A percentile compares a stretch with the other conserved stretches of the same genome.
Conservation (phyloP, 352 stramenopile species). For the Phytophthora meadii region DNA sequence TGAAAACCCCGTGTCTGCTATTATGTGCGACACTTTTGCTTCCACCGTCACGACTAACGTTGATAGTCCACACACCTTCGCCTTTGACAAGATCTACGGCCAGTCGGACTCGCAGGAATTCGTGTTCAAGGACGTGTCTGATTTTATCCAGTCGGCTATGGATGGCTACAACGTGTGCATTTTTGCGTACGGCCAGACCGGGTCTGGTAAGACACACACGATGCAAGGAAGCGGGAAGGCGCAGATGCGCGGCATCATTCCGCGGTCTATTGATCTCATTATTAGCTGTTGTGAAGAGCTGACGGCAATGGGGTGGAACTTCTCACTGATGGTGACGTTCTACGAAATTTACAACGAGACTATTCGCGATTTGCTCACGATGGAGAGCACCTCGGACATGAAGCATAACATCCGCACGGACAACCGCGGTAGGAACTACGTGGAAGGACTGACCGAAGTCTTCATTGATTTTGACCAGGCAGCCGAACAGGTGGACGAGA, state of each 20-base stretch:
- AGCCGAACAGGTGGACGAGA: slow-evolving; percentile 87
- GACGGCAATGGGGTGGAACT: slow-evolving; percentile 93
- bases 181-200: slow-evolving; percentile 98
- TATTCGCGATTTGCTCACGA: slow-evolving; percentile 97
- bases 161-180: slow-evolving; percentile 99
- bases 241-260: slow-evolving; percentile 98
- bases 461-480: slow-evolving; percentile 84
- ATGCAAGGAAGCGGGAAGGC: slow-evolving; percentile 98
- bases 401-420: slow-evolving; percentile 89
- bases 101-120: slow-evolving; percentile 95
- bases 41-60: slow-evolving; percentile 78
- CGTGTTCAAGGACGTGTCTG: slow-evolving; percentile 94
- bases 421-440: slow-evolving; percentile 83
- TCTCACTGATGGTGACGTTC: slow-evolving; percentile 97
- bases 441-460: slow-evolving; percentile 88
- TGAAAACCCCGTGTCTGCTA: slow-evolving; percentile 58
- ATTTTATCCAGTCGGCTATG: slow-evolving; percentile 93
- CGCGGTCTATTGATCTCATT: slow-evolving; percentile 95
- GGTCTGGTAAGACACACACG: slow-evolving; percentile 98
- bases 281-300: slow-evolving; percentile 80
- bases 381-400: slow-evolving; percentile 37
- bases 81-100: slow-evolving; percentile 98
- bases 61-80: slow-evolving; percentile 90
- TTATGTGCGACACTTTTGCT: slow-evolving; percentile 73
- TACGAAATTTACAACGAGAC: slow-evolving; percentile 99